Percentiles rank a stretch among this genome's conserved stretches.
phyloP scores from a whole-genome alignment of 768 basidiomycete species.

The Clitopilus hobsonii region DNA sequence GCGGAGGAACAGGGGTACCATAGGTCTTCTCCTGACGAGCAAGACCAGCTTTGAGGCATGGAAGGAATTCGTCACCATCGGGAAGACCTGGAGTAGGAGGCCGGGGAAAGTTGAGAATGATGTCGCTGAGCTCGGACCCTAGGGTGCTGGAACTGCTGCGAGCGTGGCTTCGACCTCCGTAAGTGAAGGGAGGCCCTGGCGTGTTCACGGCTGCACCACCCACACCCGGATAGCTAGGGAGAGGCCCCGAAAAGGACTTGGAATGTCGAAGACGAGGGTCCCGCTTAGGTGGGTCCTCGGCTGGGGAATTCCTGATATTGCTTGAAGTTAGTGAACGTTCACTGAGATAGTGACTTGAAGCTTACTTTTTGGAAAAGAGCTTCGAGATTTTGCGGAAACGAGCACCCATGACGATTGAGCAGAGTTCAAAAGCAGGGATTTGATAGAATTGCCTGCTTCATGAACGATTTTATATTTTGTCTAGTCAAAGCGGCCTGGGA shows the following conservation, averaged over 20 bases:
- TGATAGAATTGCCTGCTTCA: no score
- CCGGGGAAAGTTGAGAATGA: not conserved
- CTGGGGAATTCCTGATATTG: no score
- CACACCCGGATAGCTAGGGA: not conserved
- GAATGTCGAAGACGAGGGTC: not conserved
- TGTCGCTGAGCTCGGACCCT: not conserved
- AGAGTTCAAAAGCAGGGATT: no score
- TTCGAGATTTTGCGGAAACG: not conserved
- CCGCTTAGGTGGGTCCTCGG: not conserved
- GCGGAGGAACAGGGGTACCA: not conserved
- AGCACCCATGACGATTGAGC: not conserved
- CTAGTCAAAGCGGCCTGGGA: no score
- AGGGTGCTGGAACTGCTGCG: not conserved
- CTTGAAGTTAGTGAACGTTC: no score
- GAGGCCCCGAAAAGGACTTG: not conserved
- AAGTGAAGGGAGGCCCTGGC: no score
- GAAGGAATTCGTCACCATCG: not conserved
- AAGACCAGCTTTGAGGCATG: not conserved
- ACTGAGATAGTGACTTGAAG: no score
- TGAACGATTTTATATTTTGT: no score
- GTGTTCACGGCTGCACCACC: no score
- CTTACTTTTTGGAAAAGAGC: not conserved
- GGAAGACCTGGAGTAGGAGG: not conserved
- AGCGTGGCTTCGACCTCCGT: not conserved
- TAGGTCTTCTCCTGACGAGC: not conserved